phyloP scores from a whole-genome alignment of 495 filamentous ascomycete species.

The Penicillium odoratum region DNA sequence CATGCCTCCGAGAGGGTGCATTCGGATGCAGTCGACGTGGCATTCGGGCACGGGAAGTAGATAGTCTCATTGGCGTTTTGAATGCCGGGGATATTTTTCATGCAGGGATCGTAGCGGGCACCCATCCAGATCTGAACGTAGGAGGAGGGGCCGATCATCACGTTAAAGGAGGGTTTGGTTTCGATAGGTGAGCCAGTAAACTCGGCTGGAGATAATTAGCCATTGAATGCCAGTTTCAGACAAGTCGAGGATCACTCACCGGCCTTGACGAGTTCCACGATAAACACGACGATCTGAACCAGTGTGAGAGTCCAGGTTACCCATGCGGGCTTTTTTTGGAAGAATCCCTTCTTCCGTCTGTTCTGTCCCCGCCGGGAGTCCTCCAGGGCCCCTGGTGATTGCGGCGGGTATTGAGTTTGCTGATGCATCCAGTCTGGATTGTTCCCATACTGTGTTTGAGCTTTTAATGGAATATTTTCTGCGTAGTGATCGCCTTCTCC shows the following conservation, averaged over 20 bases:
- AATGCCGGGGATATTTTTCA: slow-evolving; percentile 75
- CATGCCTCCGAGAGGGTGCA: slow-evolving; percentile 80
- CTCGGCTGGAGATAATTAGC: slow-evolving; percentile 25
- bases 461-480: slow-evolving; percentile 53
- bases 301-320: slow-evolving; percentile 78
- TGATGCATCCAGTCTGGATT: slow-evolving; percentile 44
- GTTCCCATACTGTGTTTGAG: slow-evolving; percentile 34
- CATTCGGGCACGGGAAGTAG: slow-evolving; percentile 73
- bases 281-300: slow-evolving; percentile 83
- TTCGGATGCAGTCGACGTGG: slow-evolving; percentile 55
- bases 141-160: slow-evolving; percentile 92
- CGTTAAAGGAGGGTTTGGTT: slow-evolving; percentile 84
- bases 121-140: slow-evolving; percentile 96
- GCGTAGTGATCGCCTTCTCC: slow-evolving; percentile 47
- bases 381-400: slow-evolving; percentile 30
- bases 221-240: background rate
- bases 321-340: slow-evolving; percentile 68
- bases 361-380: slow-evolving; percentile 17
- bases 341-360: slow-evolving; percentile 49
- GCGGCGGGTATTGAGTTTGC: slow-evolving; percentile 41
- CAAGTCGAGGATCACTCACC: slow-evolving; percentile 49
- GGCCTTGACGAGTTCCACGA: slow-evolving; percentile 81
- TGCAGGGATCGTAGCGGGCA: slow-evolving; percentile 88
- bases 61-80: slow-evolving; percentile 55
- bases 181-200: slow-evolving; percentile 69